Evolutionary conservation across 208 protist genomes (phyloP), one percentile per base, ranked within the genome.

Genomic region (Acanthamoeba sp.): DNA sequence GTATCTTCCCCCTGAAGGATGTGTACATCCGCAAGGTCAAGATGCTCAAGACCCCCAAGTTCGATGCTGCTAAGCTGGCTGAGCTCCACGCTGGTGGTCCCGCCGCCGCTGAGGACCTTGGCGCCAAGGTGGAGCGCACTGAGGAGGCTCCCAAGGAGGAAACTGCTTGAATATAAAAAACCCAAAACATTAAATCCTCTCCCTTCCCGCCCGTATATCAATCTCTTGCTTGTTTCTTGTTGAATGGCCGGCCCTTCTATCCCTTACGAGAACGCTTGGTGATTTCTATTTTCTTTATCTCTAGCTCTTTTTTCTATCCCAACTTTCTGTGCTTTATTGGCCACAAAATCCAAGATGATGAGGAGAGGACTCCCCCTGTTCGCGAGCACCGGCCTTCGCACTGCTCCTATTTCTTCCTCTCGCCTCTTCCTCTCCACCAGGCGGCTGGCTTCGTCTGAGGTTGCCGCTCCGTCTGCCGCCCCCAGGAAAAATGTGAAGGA

Each of bases 1-100:
- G 96, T 62, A 99, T 99, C 96, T 99, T 99, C 98, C 99, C 99
- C 80, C 95, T 99, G 27, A 97, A 99, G 95, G 98, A 99, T 95
- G 98, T 99, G 52, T 99, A 97, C 98, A 99, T 99, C 96, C 98
- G 99, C 97, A 99, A 99, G 97, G 98, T 99, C 34, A 98, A 99
- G 97, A 97, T 99, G 40, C 94, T 99, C 69, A 99, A 99, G 96
- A 97, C 97, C 55, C 99, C 99, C 95, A 99, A 99, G 97, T 98
- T 99, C 95, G 99, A 99, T 94, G 96, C 95, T 48, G 95, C 97
- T 96, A 98, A 98, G 93, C 97, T 99, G 36, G 94, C 99, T 93
- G 98, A 98, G 95, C 97, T 98, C 64, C 98, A 99, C 97, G 52
- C 52, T 55, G 36, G 73, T 50, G 73, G 48, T 91, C 27, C 34